These are phyloP conservation scores for Ceratobasidium sp. DNA, from an alignment of 1,284 basidiomycete genomes.

Conservation along the genomic window DNA sequence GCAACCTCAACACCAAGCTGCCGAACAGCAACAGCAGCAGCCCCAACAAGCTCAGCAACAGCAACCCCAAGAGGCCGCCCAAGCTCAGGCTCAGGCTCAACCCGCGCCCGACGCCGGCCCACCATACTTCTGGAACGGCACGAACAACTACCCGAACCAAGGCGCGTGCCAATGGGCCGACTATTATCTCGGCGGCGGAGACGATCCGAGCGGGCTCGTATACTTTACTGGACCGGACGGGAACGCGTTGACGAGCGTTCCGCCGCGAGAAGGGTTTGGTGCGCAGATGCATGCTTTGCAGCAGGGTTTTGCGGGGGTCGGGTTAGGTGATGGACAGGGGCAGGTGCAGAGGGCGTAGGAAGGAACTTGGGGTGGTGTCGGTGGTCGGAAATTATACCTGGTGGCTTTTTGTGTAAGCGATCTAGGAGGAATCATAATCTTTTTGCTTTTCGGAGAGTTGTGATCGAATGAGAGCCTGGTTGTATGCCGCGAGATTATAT, in stretches of 20 bases:
- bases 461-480: too few species aligned
- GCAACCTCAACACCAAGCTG: constrained; percentile 53
- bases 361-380: background rate
- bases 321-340: constrained; percentile 12
- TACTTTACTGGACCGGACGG: constrained; percentile 47
- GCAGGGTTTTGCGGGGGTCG: constrained; percentile 40
- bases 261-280: constrained; percentile 22
- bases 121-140: constrained; percentile 78
- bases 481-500: too few species aligned
- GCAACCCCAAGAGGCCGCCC: constrained; percentile 16
- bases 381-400: background rate
- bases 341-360: background rate
- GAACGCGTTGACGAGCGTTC: constrained; percentile 28
- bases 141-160: constrained; percentile 72
- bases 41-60: constrained; percentile 48
- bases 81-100: constrained; percentile 20
- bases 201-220: constrained; percentile 47
- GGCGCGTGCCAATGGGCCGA: constrained; percentile 85
- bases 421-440: background rate
- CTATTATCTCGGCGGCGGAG: constrained; percentile 56
- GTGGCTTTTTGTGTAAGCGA: background rate
- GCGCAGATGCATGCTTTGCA: constrained; percentile 35
- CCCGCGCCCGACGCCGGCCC: constrained; percentile 61
- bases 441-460: constrained; percentile 1
- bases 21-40: constrained; percentile 51